phyloP scores from a whole-genome alignment of 2,329 filamentous ascomycete species.

The Shiraia sp. region DNA sequence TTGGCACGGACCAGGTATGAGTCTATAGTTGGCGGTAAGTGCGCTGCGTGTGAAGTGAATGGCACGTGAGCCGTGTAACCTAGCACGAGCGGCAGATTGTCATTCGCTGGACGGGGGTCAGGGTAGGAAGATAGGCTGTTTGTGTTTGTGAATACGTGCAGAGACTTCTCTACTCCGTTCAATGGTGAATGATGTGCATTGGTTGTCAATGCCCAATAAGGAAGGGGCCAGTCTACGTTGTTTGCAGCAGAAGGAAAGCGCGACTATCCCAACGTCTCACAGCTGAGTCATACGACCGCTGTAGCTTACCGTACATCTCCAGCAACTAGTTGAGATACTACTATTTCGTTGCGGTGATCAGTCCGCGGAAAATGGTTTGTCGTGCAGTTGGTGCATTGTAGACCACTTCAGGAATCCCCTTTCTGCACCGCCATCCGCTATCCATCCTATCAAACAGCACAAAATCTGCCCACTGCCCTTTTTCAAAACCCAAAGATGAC shows the following conservation, averaged over 20 bases:
- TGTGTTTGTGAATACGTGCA: no score
- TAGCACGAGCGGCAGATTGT: neutral
- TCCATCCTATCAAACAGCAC: conserved; percentile 47
- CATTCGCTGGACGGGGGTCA: neutral
- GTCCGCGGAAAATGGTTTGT: conserved; percentile 35
- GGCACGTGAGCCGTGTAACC: conserved; percentile 9
- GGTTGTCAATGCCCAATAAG: no score
- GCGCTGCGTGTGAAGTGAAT: conserved; percentile 10
- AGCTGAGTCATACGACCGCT: neutral
- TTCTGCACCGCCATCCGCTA: conserved; percentile 47
- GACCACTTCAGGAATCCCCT: conserved; percentile 49
- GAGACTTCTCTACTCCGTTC: no score
- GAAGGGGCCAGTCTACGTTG: neutral
- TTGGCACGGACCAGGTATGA: conserved; percentile 1
- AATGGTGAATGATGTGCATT: no score
- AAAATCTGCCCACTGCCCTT: conserved; percentile 49
- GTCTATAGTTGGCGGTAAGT: conserved; percentile 3
- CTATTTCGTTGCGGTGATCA: conserved; percentile 12
- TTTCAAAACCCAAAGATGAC: conserved; percentile 32
- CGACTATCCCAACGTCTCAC: neutral
- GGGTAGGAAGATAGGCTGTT: no score
- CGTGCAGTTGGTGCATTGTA: conserved; percentile 47
- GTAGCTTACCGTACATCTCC: neutral
- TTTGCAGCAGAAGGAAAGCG: neutral
- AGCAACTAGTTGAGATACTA: neutral